Evolutionary conservation across 179 eudicot genomes (phyloP), one percentile per base, ranked within the genome.

Genomic region (Drosera spatulata): DNA sequence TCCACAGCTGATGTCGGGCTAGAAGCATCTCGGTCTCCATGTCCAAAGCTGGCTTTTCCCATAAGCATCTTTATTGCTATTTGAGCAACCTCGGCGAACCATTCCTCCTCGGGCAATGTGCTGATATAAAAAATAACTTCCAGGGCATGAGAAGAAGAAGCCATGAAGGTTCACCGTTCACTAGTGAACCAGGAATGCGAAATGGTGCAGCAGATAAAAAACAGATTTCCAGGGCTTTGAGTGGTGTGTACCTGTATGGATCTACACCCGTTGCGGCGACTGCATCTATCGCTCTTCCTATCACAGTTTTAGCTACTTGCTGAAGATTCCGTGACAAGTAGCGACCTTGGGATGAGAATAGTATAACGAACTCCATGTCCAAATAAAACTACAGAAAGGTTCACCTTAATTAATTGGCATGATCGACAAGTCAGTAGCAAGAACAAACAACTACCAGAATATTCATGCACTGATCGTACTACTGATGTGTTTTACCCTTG

Each of bases 331-430:
- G 86, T 6, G 99, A 94, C 56, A 94, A 70, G 76, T 86, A 94
- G 41, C 94, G 97, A 39, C 99, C 99, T 82, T 86, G 96, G 12
- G 94, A 85, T 63, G 99, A 67, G 73, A 94, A 94, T 2, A 85
- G 83, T 64, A 86, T 94, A 78, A 94, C 94, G 69, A 94, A 94
- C 70, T 90, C 86, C 97, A 94, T 94, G 73, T 94, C 99, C 77
- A 94, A 70, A 72, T 94, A 90, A 65, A 90, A 94, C 99, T 94
- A 81, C 74, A 80, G 41, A 22, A 22, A 22, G 33, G 33, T 22
- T 22, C 33, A 22, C 33, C 33, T 22, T 22, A 22, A 22, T 22
- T 22, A 22, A 22, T 22, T 22, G 33, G 33, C 33, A 22, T 22
- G 33, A 22, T 22, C 33, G 33, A 22, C 33, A 22, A 22, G 33